Base-by-base conservation (phyloP, 441 rosid genomes). In the Monsonia emarginata region DNA sequence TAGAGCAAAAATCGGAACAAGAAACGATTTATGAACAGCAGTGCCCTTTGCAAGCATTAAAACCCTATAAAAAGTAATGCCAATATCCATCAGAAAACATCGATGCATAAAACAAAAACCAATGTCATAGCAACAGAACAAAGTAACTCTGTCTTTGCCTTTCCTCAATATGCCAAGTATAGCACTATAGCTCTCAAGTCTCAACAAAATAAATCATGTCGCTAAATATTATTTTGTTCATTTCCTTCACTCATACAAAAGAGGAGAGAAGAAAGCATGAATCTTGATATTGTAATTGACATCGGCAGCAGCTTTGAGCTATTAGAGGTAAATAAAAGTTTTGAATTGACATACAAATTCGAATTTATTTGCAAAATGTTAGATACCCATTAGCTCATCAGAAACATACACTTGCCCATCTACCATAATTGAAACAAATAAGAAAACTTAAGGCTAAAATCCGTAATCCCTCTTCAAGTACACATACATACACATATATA, bases 41-140 rank as follows among this genome's bases (percentile, higher is more conserved):
- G 95, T 94, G 56, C 98, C 98, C 32, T 75, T 88, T 9, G 90
- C 75, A 61, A 94, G 28, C 88, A 89, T 79, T 74, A 90, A 73
- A 61, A 78, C 86, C 74, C 98, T 90, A 73, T 1, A 65, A 18
- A n/a, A 58, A 25, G 3, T 50, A 68, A 65, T 61, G 36, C 14
- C 19, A 60, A 58, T 61, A 48, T 42, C 16, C 63, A 57, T 69
- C 63, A 67, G 60, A 63, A 42, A 16, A 38, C 4, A 16, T 58
- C 25, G 0, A 18, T 48, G 56, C 8, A 5, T 5, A 18, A 4
- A 48, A 40, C 11, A 11, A 13, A 11, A 40, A 11, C 14, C 16
- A n/a, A n/a, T n/a, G 34, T 31, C 4, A 31, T 0, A 4, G 7
- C 34, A 31, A 31, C 34, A 31, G 34, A 8, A 3, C 8, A 48